Evolutionary conservation across 2,329 filamentous ascomycete genomes (phyloP).

Genomic region (Fusarium keratoplasticum): DNA sequence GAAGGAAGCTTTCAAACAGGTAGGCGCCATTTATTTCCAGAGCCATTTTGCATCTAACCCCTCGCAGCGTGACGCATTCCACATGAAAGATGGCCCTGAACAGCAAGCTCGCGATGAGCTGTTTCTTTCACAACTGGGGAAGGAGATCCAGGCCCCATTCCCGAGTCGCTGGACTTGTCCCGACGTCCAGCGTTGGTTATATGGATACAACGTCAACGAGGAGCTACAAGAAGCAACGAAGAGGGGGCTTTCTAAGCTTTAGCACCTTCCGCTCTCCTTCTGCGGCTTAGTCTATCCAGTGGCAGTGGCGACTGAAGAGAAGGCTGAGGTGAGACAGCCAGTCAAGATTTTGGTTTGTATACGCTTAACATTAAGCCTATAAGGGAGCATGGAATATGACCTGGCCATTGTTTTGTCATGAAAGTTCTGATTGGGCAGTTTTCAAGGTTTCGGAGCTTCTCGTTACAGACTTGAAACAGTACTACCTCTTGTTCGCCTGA

Average conservation of each 20-base stretch:
- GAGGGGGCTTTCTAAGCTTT: neutral
- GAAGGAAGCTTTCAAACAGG: constrained; percentile 68
- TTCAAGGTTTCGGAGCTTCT: neutral
- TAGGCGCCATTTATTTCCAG: neutral
- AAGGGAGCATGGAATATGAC: neutral
- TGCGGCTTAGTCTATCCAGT: neutral
- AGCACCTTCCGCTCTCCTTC: neutral
- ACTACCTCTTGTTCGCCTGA: neutral
- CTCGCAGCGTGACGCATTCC: constrained; percentile 61
- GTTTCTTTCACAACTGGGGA: constrained; percentile 67
- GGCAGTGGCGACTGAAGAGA: neutral
- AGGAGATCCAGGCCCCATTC: constrained; percentile 63
- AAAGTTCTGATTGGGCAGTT: neutral
- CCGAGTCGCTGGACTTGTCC: constrained; percentile 70
- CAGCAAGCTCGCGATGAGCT: constrained; percentile 68
- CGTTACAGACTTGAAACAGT: neutral
- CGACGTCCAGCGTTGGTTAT: constrained; percentile 72
- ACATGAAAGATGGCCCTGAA: constrained; percentile 65
- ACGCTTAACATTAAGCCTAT: neutral
- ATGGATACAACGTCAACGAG: constrained; percentile 66
- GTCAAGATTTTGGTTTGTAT: neutral
- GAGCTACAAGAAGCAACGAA: neutral
- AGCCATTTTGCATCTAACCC: neutral
- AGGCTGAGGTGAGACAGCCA: neutral
- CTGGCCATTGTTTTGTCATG: neutral